Percentiles rank a stretch among this genome's conserved stretches.
Conservation (phyloP, 2,329 filamentous ascomycete genomes). For the Rosellinia necatrix region DNA sequence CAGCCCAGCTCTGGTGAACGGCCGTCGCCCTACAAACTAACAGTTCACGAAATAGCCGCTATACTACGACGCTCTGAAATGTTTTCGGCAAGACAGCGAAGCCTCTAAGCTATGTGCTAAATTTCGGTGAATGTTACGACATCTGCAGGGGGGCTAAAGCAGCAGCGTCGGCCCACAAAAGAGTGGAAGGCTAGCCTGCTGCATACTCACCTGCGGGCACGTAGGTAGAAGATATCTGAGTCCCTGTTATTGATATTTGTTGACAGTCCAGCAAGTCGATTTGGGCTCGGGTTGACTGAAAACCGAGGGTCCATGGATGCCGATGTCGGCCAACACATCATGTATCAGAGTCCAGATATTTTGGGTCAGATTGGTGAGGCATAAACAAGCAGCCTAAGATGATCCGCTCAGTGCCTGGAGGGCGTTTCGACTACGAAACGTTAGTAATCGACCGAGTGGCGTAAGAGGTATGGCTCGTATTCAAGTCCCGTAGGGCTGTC, state of each 20-base stretch:
- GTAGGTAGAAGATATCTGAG: too few species aligned
- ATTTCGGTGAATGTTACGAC: slow-evolving; percentile 24
- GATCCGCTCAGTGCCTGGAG: background rate
- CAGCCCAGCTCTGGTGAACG: background rate
- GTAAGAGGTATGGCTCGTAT: background rate
- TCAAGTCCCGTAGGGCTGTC: background rate
- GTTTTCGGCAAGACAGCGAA: background rate
- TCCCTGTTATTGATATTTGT: slow-evolving; percentile 2
- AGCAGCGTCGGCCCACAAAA: slow-evolving; percentile 8
- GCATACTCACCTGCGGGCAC: too few species aligned
- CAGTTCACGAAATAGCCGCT: slow-evolving; percentile 3
- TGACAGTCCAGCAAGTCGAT: background rate
- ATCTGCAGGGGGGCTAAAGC: slow-evolving; percentile 16
- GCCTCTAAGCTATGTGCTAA: slow-evolving; percentile 2
- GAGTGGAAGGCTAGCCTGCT: background rate
- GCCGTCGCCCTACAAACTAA: background rate
- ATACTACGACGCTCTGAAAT: background rate
- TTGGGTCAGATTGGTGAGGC: background rate
- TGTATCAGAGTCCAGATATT: background rate
- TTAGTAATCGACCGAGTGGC: too few species aligned
- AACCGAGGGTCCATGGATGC: background rate
- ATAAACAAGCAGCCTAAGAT: background rate
- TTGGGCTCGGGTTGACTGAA: background rate
- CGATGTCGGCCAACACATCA: slow-evolving; percentile 11
- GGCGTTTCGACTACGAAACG: background rate